These are phyloP conservation scores for Agapanthus africanus DNA, from an alignment of 106 monocot genomes.

Conservation along the genomic window DNA sequence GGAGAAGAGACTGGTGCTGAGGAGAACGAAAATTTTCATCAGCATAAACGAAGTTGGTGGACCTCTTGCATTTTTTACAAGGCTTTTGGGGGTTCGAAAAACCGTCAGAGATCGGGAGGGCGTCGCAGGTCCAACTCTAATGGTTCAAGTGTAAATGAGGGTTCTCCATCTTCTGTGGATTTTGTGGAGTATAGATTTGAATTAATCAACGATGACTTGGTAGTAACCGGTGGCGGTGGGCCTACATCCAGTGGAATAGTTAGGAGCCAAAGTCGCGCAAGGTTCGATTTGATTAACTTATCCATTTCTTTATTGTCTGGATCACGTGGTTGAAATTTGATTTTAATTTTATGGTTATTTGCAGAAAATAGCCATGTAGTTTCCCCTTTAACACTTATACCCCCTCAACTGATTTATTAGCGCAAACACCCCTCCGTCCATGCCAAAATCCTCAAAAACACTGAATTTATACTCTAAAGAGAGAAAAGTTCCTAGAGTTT, in stretches of 20 bases:
- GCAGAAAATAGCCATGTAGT: no score
- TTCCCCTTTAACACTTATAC: no score
- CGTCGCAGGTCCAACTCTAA: constrained; percentile 4
- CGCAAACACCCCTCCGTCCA: no score
- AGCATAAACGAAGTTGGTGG: constrained; percentile 40
- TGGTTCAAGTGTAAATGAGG: constrained; percentile 26
- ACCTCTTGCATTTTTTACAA: constrained; percentile 41
- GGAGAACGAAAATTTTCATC: constrained; percentile 39
- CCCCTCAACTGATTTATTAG: no score
- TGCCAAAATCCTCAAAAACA: no score
- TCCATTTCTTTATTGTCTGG: background rate
- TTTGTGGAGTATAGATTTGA: constrained; percentile 27
- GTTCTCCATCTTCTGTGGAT: constrained; percentile 20
- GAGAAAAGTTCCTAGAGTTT: no score
- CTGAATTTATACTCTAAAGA: no score
- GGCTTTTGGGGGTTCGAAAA: constrained; percentile 39
- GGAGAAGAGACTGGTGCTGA: constrained; percentile 37
- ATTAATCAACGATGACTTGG: constrained; percentile 23
- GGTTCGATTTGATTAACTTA: background rate
- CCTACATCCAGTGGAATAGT: constrained; percentile 6
- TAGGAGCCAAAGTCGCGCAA: constrained; percentile 9
- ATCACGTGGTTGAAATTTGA: no score
- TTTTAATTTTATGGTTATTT: no score
- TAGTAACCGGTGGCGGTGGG: background rate
- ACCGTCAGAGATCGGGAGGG: constrained; percentile 23